Base-by-base conservation (phyloP, 495 filamentous ascomycete genomes). In the Extremus antarcticus region DNA sequence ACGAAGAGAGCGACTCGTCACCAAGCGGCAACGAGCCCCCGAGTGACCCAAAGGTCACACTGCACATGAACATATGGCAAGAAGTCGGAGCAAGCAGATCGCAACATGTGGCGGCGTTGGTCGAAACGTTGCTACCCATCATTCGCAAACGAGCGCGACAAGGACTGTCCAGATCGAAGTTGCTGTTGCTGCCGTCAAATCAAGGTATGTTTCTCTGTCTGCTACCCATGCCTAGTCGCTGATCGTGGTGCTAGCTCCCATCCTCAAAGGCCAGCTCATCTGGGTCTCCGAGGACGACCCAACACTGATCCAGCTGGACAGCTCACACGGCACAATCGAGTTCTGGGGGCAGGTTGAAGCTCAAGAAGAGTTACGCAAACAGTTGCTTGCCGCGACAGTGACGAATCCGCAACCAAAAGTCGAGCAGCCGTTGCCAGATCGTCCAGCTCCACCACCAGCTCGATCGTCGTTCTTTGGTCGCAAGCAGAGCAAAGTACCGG, bases 341-440 rank as follows among this genome's bases (percentile, higher is more conserved):
- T 60, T 60, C 43, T 60, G 57, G 57, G 47, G 16, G 9, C 57
- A 60, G 39, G 16, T 43, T 9, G 57, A 55, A 43, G 57, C 53
- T 1, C 23, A 51, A 0, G 53, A 43, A 19, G n/a, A 23, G 43
- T 46, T 60, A 24, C 57, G 25, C n/a, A 24, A n/a, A n/a, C 52
- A 60, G 32, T 17, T 60, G 17, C 15, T 45, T 8, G 35, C 45
- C n/a, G n/a, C 7, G 8, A 53, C 57, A 10, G 23, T 60, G 10
- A 50, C 25, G 13, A 45, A 59, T 23, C 40, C 48, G 15, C 15
- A n/a, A n/a, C 24, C 22, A 16, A 21, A 19, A 15, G 17, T 15
- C 9, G 8, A 11, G 20, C 50, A 9, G 25, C 17, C 50, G 17
- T 15, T 40, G 7, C 21, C 38, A 11, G 2, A 40, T n/a, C n/a